These are phyloP conservation scores for Sphaerosporella brunnea DNA, from an alignment of 495 filamentous ascomycete species.

Conservation along the genomic window DNA sequence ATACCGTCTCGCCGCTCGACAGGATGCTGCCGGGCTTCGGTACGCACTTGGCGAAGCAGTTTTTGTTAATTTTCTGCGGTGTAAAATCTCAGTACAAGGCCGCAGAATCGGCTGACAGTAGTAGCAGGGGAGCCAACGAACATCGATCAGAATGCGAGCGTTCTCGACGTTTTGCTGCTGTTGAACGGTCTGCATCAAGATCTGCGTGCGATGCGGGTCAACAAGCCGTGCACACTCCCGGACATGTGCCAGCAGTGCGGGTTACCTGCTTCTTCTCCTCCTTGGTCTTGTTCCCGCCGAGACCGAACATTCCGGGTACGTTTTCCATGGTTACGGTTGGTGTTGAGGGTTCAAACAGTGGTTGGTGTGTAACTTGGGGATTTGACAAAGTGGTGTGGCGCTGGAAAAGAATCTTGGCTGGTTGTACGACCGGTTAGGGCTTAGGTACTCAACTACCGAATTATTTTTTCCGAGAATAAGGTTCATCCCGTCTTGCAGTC, in stretches of 20 bases:
- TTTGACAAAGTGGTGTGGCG: neutral
- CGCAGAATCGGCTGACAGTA: neutral
- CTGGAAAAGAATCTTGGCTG: neutral
- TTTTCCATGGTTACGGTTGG: conserved; percentile 12
- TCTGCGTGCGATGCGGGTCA: conserved; percentile 5
- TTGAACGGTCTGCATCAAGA: conserved; percentile 19
- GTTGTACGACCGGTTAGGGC: neutral
- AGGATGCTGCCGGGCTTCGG: conserved; percentile 65
- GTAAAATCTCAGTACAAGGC: neutral
- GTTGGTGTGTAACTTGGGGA: neutral
- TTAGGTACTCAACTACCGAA: too few relatives aligned
- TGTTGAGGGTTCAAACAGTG: neutral
- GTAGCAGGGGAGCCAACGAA: conserved; percentile 5
- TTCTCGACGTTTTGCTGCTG: conserved; percentile 25
- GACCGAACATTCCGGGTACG: conserved; percentile 8
- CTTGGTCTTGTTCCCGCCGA: conserved; percentile 10
- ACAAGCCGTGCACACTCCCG: neutral
- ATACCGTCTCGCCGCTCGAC: conserved; percentile 43
- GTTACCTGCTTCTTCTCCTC: conserved; percentile 23
- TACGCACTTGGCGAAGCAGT: conserved; percentile 90
- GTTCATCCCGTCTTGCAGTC: neutral
- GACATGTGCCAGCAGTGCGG: too few relatives aligned
- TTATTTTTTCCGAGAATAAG: neutral
- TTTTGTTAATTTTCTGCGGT: conserved; percentile 76
- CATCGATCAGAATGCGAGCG: conserved; percentile 25